phyloP scores from a whole-genome alignment of 352 stramenopile genomes.

The Plasmopara muralis region DNA sequence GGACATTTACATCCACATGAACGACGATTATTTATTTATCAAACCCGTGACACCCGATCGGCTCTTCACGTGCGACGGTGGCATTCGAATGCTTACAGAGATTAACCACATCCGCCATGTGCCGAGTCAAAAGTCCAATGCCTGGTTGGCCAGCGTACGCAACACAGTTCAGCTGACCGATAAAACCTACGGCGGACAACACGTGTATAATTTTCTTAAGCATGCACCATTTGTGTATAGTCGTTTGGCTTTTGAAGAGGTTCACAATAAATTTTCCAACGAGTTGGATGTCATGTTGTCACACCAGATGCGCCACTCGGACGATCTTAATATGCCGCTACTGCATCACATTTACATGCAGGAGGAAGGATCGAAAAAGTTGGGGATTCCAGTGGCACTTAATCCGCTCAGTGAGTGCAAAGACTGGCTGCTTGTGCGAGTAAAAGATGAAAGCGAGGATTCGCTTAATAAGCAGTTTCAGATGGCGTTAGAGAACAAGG shows the following conservation, averaged over 20 bases:
- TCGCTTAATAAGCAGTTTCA: slow-evolving; percentile 6
- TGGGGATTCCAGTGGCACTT: slow-evolving; percentile 54
- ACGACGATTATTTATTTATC: slow-evolving; percentile 87
- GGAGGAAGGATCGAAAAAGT: slow-evolving; percentile 52
- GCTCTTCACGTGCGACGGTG: slow-evolving; percentile 84
- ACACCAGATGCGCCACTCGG: slow-evolving; percentile 27
- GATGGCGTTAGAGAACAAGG: slow-evolving; percentile 39
- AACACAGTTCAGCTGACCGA: slow-evolving; percentile 38
- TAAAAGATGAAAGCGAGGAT: slow-evolving; percentile 46
- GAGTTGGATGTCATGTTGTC: slow-evolving; percentile 46
- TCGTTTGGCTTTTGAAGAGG: slow-evolving; percentile 57
- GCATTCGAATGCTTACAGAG: slow-evolving; percentile 77
- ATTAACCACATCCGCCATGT: slow-evolving; percentile 67
- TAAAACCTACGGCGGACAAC: slow-evolving; percentile 70
- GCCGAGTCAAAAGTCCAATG: slow-evolving; percentile 50
- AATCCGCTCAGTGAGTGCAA: slow-evolving; percentile 54
- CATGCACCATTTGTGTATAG: slow-evolving; percentile 82
- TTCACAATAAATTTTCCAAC: slow-evolving; percentile 61
- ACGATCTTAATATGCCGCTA: slow-evolving; percentile 75
- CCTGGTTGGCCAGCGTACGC: slow-evolving; percentile 82
- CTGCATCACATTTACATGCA: slow-evolving; percentile 84
- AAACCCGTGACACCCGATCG: slow-evolving; percentile 72
- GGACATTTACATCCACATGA: slow-evolving; percentile 86
- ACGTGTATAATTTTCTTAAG: slow-evolving; percentile 84
- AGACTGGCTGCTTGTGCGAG: slow-evolving; percentile 70